These are phyloP conservation scores for Fusarium udum DNA, from an alignment of 2,329 filamentous ascomycete genomes.

Conservation along the genomic window DNA sequence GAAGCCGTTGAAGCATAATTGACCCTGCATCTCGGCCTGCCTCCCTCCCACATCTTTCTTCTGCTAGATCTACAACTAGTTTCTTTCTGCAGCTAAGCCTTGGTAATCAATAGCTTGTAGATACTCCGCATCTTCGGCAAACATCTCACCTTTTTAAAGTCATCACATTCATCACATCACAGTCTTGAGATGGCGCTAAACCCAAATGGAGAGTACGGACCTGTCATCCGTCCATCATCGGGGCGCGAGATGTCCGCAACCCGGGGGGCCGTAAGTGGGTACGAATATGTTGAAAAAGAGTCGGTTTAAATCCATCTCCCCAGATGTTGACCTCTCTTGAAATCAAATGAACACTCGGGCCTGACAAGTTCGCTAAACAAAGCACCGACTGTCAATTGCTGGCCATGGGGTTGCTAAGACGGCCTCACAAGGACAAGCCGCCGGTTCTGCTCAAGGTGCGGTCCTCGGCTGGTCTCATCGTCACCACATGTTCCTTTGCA, in stretches of 20 bases:
- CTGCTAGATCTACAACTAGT: background rate
- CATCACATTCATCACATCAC: slow-evolving; percentile 1
- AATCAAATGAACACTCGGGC: background rate
- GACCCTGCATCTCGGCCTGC: background rate
- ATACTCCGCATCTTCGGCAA: slow-evolving; percentile 27
- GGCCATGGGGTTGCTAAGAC: slow-evolving; percentile 29
- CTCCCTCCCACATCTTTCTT: background rate
- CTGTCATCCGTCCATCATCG: slow-evolving; percentile 14
- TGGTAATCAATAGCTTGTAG: background rate
- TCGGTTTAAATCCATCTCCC: slow-evolving; percentile 3
- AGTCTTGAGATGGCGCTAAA: slow-evolving; percentile 18
- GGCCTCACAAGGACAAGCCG: slow-evolving; percentile 34
- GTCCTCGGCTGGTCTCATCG: slow-evolving; percentile 47
- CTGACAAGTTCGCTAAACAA: background rate
- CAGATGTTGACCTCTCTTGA: background rate
- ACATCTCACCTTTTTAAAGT: slow-evolving; percentile 14
- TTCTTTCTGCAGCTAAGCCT: background rate
- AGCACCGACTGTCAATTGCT: background rate
- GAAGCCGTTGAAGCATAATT: background rate
- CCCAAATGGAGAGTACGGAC: slow-evolving; percentile 15
- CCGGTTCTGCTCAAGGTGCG: slow-evolving; percentile 45
- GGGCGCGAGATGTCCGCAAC: slow-evolving; percentile 22
- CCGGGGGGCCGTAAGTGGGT: slow-evolving; percentile 19
- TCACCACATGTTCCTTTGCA: slow-evolving; percentile 47
- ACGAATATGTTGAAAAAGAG: slow-evolving; percentile 11